These are phyloP conservation scores for Diaporthe destruens DNA, from an alignment of 2,329 filamentous ascomycete genomes.

Conservation along the genomic window DNA sequence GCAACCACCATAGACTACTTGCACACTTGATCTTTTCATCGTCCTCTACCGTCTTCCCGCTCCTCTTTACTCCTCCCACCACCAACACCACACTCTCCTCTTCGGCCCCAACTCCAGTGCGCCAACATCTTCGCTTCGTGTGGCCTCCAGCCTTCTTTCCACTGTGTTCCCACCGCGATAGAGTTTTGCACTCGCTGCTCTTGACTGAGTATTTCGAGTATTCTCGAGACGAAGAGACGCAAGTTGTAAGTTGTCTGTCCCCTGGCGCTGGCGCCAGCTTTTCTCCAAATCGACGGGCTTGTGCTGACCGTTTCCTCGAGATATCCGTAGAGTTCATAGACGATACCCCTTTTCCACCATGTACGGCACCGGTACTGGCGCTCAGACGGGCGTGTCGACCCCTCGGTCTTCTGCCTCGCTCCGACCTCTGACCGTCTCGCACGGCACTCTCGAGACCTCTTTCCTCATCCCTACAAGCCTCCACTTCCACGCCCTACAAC, in stretches of 20 bases:
- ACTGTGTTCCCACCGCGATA: conserved; percentile 24
- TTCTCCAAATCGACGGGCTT: background rate
- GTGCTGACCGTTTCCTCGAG: conserved; percentile 30
- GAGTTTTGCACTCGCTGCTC: conserved; percentile 39
- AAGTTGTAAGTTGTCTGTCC: conserved; percentile 30
- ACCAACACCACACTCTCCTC: background rate
- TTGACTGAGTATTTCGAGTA: conserved; percentile 43
- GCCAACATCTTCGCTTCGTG: conserved; percentile 34
- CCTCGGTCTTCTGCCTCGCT: conserved; percentile 94
- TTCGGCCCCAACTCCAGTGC: conserved; percentile 23
- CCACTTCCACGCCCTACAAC: conserved; percentile 94
- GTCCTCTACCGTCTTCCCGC: background rate
- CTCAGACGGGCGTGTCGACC: conserved; percentile 96
- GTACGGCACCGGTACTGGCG: conserved; percentile 87
- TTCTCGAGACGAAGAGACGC: conserved; percentile 29
- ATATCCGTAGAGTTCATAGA: conserved; percentile 47
- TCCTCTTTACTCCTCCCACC: background rate
- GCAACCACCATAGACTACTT: conserved; percentile 20
- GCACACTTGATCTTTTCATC: background rate
- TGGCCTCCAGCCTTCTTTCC: conserved; percentile 20
- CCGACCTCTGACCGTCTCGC: conserved; percentile 88
- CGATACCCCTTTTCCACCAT: conserved; percentile 71
- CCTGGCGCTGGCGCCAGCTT: background rate
- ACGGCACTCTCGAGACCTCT: conserved; percentile 95
- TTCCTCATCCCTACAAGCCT: conserved; percentile 95